Base-by-base conservation (phyloP, 139 green algal genomes). In the Nannochloris sp. region DNA sequence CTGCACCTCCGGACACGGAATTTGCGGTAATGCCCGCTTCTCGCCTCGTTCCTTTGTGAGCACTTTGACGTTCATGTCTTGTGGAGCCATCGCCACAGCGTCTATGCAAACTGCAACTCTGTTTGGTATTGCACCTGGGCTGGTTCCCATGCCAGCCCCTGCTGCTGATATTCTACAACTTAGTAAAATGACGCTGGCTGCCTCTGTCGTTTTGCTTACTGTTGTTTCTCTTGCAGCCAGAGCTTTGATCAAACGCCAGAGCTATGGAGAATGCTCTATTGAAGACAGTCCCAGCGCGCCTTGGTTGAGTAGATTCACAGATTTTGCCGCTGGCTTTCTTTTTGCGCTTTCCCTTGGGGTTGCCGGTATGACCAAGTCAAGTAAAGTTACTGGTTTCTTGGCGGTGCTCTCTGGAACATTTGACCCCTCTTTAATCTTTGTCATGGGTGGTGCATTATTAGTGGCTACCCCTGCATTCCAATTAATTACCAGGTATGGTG, bases 1-100 rank as follows among this genome's bases (percentile, higher is more conserved):
- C 29, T 95, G 87, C 80, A 93, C 87, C 30, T 76, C 45, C 13
- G 87, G 88, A 3, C 88, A 95, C 54, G 88, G 88, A 60, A 58
- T 85, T 30, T 81, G 68, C 58, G 81, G 78, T 46, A 78, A 75
- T 33, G 71, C 72, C 0, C 62, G 75, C 10, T 73, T 91, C 1
- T 83, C 72, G 4, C 25, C 60, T 0, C 78, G 85, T 36, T 48
- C 39, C 57, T 47, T 59, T n/a, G 39, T 61, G 5, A 69, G 31
- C 46, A 81, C 59, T 6, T 31, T 62, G 5, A 65, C 63, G 4
- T 89, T 90, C 70, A 90, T 92, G 83, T 65, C 59, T 1, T 25
- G 67, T 6, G 85, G 83, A 30, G 71, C 64, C 23, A 53, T 74
- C 15, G 71, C 73, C 0, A 75, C 78, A 1, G 67, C 64, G 5